Evolutionary conservation across 2,329 filamentous ascomycete genomes (phyloP).

Genomic region (Hymenoscyphus infarciens): DNA sequence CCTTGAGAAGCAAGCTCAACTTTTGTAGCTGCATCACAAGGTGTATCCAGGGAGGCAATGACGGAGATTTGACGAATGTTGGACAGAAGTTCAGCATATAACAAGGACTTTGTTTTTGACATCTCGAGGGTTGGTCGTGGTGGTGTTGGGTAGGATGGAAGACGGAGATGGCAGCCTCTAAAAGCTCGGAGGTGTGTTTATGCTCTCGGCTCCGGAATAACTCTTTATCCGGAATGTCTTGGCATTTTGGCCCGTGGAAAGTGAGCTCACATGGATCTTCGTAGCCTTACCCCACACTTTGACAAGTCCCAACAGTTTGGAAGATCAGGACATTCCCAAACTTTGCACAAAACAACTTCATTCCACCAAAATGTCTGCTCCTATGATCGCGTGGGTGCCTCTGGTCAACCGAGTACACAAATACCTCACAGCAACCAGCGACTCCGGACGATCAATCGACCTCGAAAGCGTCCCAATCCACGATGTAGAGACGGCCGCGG

Average conservation of each 20-base stretch:
- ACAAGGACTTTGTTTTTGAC: constrained; percentile 23
- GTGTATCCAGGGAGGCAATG: constrained; percentile 47
- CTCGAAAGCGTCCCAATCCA: constrained; percentile 70
- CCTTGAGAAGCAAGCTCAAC: constrained; percentile 44
- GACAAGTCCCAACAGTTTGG: constrained; percentile 21
- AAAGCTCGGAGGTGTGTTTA: neutral
- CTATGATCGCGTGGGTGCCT: constrained; percentile 44
- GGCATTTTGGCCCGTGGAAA: neutral
- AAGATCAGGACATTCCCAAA: constrained; percentile 18
- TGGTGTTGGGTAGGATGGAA: neutral
- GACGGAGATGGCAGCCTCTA: neutral
- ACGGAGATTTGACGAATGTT: constrained; percentile 64
- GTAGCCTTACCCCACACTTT: constrained; percentile 21
- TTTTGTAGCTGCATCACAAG: constrained; percentile 30
- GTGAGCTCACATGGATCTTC: constrained; percentile 16
- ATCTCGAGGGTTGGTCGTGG: neutral
- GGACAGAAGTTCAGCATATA: constrained; percentile 63
- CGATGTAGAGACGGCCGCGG: constrained; percentile 73
- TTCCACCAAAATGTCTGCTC: constrained; percentile 35
- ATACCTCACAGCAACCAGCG: constrained; percentile 32
- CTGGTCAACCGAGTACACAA: constrained; percentile 39
- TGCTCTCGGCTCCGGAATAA: neutral
- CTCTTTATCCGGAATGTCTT: neutral
- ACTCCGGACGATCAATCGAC: constrained; percentile 42
- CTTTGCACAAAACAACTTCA: neutral